phyloP scores from a whole-genome alignment of 2,329 filamentous ascomycete species.

The Fusarium sp. region DNA sequence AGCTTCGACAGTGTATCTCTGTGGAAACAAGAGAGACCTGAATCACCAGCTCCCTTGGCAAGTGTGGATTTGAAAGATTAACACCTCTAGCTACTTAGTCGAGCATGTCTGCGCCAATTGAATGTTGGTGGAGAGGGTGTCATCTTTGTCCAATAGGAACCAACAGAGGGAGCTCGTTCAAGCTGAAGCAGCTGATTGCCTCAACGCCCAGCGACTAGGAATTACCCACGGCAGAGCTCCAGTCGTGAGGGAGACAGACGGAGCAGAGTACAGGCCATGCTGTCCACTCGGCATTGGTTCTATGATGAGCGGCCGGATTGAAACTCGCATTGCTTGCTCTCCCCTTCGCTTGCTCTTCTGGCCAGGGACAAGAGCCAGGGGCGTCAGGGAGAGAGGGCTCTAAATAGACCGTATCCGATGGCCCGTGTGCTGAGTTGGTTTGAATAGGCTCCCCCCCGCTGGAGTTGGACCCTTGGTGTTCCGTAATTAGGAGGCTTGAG shows the following conservation, averaged over 20 bases:
- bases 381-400: neutral
- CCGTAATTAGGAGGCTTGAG: neutral
- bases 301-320: neutral
- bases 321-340: conserved; percentile 2
- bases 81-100: neutral
- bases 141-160: conserved; percentile 9
- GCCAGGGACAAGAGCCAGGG: conserved; percentile 7
- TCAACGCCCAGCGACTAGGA: conserved; percentile 1
- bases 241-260: neutral
- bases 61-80: neutral
- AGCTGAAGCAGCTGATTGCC: conserved; percentile 1
- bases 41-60: neutral
- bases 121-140: neutral
- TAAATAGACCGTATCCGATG: conserved; percentile 6
- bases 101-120: neutral
- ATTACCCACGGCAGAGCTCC: neutral
- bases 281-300: conserved; percentile 5
- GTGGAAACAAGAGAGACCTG: neutral
- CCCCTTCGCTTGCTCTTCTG: conserved; percentile 14
- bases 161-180: neutral
- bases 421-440: conserved; percentile 5
- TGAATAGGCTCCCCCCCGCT: neutral
- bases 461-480: neutral
- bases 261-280: neutral
- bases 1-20: neutral